phyloP scores from a whole-genome alignment of 805 yeast genomes.

The Myxozyma monticola region DNA sequence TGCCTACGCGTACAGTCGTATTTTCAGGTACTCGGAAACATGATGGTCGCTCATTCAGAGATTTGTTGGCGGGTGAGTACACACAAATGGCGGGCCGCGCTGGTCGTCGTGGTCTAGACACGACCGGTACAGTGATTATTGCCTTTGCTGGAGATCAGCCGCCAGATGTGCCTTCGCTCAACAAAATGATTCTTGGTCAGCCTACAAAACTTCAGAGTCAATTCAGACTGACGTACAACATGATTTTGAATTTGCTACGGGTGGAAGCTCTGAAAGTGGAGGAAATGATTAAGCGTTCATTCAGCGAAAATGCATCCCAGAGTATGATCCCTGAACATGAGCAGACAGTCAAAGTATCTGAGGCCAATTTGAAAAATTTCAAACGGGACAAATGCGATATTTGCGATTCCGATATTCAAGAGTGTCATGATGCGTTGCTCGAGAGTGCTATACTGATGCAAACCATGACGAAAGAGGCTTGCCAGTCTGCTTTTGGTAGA shows the following conservation, averaged over 20 bases:
- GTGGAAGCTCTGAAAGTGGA: conserved; percentile 96
- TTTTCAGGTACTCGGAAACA: conserved; percentile 84
- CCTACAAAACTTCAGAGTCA: conserved; percentile 91
- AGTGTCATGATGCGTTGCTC: conserved; percentile 47
- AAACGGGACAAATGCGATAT: conserved; percentile 40
- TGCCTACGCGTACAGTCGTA: conserved; percentile 95
- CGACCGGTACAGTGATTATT: conserved; percentile 89
- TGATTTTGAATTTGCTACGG: conserved; percentile 87
- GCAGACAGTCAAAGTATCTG: conserved; percentile 56
- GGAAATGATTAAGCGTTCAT: conserved; percentile 95
- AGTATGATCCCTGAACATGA: conserved; percentile 84
- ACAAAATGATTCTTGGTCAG: conserved; percentile 79
- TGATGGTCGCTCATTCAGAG: conserved; percentile 82
- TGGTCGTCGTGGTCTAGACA: conserved; percentile 94
- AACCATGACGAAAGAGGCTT: conserved; percentile 50
- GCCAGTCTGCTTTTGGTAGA: conserved; percentile 48
- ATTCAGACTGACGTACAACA: conserved; percentile 90
- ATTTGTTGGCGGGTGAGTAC: conserved; percentile 90
- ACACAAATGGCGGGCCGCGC: conserved; percentile 99
- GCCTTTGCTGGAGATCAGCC: conserved; percentile 56
- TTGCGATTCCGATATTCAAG: conserved; percentile 48
- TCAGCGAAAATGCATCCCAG: conserved; percentile 87
- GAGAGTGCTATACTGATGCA: conserved; percentile 50
- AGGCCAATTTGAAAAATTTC: conserved; percentile 47
- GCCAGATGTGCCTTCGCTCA: conserved; percentile 46